Evolutionary conservation across 495 filamentous ascomycete species (phyloP).

Genomic region (Aspergillus bertholletiae): DNA sequence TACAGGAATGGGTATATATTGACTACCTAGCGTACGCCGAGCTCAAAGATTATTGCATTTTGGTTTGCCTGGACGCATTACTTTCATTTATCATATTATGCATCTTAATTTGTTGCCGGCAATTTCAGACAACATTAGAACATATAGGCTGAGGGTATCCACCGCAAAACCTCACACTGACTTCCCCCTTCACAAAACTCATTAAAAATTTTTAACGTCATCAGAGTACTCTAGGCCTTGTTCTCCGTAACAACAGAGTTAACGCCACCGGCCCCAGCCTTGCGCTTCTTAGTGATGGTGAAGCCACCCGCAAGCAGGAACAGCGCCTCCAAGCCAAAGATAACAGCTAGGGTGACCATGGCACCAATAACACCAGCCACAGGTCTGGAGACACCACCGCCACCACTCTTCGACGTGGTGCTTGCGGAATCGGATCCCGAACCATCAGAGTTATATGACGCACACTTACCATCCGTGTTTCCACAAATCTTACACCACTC

Average conservation of each 20-base stretch:
- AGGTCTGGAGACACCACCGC: constrained; percentile 33
- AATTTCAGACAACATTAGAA: not conserved
- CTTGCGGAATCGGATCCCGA: constrained; percentile 13
- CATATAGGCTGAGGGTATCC: not conserved
- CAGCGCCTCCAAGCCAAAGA: constrained; percentile 44
- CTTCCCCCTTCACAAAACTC: not conserved
- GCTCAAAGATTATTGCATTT: not conserved
- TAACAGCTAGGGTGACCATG: constrained; percentile 55
- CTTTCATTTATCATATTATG: not conserved
- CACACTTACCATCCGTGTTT: constrained; percentile 39
- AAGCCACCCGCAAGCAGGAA: constrained; percentile 40
- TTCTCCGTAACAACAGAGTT: constrained; percentile 13
- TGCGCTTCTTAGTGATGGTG: constrained; percentile 38
- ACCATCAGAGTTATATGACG: not conserved
- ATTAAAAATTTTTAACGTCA: not conserved
- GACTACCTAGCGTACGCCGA: not conserved
- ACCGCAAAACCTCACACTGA: not conserved
- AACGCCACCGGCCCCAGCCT: constrained; percentile 4
- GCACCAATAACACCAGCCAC: constrained; percentile 61
- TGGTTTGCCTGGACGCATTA: not conserved
- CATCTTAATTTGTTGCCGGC: not conserved
- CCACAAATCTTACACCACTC: constrained; percentile 48
- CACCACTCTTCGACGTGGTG: constrained; percentile 4
- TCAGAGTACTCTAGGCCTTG: not conserved
- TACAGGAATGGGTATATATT: not conserved